Conservation (phyloP, 495 filamentous ascomycete genomes). For the Aspergillus diversus region DNA sequence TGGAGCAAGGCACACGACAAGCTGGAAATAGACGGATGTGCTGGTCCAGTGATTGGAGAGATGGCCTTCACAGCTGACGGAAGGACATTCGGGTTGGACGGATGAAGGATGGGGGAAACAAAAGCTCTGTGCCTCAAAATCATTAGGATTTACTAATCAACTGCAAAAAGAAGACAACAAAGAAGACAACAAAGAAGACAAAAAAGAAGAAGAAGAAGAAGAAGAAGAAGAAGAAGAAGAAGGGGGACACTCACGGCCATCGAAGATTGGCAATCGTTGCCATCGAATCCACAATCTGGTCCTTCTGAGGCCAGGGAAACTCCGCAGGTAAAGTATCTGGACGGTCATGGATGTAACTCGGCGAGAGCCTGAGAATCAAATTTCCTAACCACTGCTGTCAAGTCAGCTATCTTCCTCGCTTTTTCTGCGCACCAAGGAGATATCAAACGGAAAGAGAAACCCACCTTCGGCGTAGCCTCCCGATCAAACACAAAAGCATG, state of each 20-base stretch:
- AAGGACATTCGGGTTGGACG: conserved; percentile 63
- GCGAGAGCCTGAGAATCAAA: conserved; percentile 73
- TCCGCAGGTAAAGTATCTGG: conserved; percentile 68
- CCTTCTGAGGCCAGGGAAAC: conserved; percentile 73
- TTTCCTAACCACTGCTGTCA: conserved; percentile 63
- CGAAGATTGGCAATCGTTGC: conserved; percentile 76
- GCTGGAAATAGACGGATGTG: conserved; percentile 79
- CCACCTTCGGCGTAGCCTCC: conserved; percentile 76
- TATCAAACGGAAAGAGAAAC: not conserved
- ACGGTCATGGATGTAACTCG: conserved; percentile 74
- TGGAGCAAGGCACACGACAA: conserved; percentile 93
- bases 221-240: not conserved
- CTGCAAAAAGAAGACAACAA: not conserved
- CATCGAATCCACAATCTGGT: conserved; percentile 79
- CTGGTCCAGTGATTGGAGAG: conserved; percentile 76
- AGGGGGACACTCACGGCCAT: conserved; percentile 71
- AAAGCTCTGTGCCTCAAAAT: conserved; percentile 54
- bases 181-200: not conserved
- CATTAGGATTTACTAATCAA: not conserved
- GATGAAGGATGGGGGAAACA: conserved; percentile 86
- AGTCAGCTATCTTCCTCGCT: conserved; percentile 18
- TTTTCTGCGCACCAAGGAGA: not conserved
- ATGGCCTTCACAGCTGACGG: conserved; percentile 67
- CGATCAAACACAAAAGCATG: conserved; percentile 93
- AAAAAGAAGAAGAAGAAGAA: not conserved